A percentile compares a stretch with the other conserved stretches of the same genome.
phyloP scores from a whole-genome alignment of 805 yeast genomes.

The Candida nanaspora region DNA sequence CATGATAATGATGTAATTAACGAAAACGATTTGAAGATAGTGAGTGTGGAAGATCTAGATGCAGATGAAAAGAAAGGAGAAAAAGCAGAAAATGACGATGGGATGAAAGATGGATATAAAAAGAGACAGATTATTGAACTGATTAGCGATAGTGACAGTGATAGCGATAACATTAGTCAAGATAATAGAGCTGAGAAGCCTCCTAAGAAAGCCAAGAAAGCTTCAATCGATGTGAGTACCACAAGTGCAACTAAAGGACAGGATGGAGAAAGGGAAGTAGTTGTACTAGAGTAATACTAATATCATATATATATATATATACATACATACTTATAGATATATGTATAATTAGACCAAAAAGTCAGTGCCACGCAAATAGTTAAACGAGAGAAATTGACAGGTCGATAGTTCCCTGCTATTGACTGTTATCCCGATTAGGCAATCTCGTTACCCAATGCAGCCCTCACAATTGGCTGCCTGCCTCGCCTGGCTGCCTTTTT shows the following conservation, averaged over 20 bases:
- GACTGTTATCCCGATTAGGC: neutral
- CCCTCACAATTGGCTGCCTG: neutral
- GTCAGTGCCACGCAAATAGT: neutral
- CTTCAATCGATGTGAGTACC: too few species aligned
- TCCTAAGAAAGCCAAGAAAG: neutral
- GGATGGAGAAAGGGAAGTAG: neutral
- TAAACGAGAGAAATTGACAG: too few species aligned
- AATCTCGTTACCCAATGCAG: neutral
- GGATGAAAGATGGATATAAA: neutral
- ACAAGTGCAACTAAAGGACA: too few species aligned
- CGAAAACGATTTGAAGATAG: slow-evolving; percentile 36
- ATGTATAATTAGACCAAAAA: too few species aligned
- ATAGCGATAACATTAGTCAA: neutral
- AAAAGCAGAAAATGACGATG: neutral
- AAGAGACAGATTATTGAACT: neutral
- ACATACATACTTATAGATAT: too few species aligned
- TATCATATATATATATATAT: too few species aligned
- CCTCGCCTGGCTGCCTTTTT: neutral
- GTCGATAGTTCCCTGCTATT: too few species aligned
- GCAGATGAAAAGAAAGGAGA: slow-evolving; percentile 1
- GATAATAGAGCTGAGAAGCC: too few species aligned
- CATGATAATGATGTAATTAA: too few species aligned
- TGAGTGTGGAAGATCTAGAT: slow-evolving; percentile 12
- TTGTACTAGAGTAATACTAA: neutral
- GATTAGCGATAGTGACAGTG: neutral